phyloP scores from a whole-genome alignment of 495 filamentous ascomycete species.

The Penicillium simplicissimum region DNA sequence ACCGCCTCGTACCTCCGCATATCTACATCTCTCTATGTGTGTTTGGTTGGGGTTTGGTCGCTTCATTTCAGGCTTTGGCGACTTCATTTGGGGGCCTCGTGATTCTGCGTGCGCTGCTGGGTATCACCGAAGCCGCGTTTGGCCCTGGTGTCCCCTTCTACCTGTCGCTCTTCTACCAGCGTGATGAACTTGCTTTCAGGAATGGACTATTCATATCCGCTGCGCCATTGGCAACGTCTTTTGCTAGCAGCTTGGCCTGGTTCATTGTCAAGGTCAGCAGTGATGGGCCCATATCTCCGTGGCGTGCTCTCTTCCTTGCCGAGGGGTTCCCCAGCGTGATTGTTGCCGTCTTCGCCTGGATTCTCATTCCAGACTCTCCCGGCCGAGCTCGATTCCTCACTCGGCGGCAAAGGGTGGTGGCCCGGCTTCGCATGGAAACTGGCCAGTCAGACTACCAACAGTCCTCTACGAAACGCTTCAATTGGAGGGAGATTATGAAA shows the following conservation, averaged over 20 bases:
- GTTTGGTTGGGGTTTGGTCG: constrained; percentile 57
- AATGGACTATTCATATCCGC: constrained; percentile 64
- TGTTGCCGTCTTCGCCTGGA: constrained; percentile 55
- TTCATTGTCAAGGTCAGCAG: constrained; percentile 52
- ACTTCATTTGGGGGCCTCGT: constrained; percentile 52
- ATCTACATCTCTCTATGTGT: constrained; percentile 56
- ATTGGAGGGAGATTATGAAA: constrained; percentile 54
- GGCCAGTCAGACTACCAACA: constrained; percentile 27
- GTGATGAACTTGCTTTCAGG: constrained; percentile 61
- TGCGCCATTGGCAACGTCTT: constrained; percentile 64
- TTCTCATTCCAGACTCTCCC: constrained; percentile 55
- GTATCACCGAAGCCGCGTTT: constrained; percentile 63
- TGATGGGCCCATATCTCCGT: constrained; percentile 54
- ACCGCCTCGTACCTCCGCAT: constrained; percentile 56
- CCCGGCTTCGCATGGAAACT: constrained; percentile 49
- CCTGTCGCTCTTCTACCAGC: constrained; percentile 60
- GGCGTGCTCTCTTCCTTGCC: constrained; percentile 60
- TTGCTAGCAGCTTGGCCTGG: constrained; percentile 67
- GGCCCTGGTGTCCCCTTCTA: constrained; percentile 64
- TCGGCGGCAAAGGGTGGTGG: constrained; percentile 46
- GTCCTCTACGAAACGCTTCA: constrained; percentile 30
- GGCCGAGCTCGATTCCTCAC: constrained; percentile 52
- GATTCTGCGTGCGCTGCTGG: constrained; percentile 51
- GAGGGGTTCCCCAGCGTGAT: constrained; percentile 64
- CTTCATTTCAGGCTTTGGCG: constrained; percentile 69